Base-by-base conservation (phyloP, 179 eudicot species). In the Corrigiola litoralis region DNA sequence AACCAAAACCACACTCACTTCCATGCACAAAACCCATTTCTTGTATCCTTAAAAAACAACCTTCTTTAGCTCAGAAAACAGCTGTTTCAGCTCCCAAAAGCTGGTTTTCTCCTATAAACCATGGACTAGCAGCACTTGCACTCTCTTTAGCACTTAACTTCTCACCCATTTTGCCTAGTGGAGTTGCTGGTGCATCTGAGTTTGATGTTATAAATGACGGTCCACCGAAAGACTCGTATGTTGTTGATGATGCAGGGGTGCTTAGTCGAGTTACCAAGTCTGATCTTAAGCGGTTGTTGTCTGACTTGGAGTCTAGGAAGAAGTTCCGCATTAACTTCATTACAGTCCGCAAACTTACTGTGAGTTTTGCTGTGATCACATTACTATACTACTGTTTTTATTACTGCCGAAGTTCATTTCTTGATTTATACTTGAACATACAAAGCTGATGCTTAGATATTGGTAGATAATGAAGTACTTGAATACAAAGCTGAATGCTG, bases 181-280 rank as follows among this genome's bases (percentile, higher is more conserved):
- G 58, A 0, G 9, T 79, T 56, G 91, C 92, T 59, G 66, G 72
- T 13, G 99, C 95, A 5, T 85, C 97, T 47, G 99, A 95, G 34
- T 95, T 95, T 73, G 89, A 95, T 76, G 90, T 95, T 21, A 31
- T 95, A 2, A 88, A 81, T 63, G 95, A 88, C 1, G 95, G 90
- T 11, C 99, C 99, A 0, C 95, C 96, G 0, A 80, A 85, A 34
- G 97, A 92, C 0, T 58, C 92, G 0, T 88, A 83, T 74, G 95
- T 91, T 12, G 79, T 88, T n/a, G 99, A 95, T 78, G 99, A 95
- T 78, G 99, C 99, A 0, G 96, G 97, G 1, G 99, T 91, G 49
- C 87, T 95, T 52, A 95, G 94, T 37, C 82, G 99, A 1, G 86
- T 95, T 1, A 95, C 99, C 0, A 91, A 61, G 28, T 85, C 96